phyloP scores from a whole-genome alignment of 2,329 filamentous ascomycete genomes.

The Aspergillus japonicus region DNA sequence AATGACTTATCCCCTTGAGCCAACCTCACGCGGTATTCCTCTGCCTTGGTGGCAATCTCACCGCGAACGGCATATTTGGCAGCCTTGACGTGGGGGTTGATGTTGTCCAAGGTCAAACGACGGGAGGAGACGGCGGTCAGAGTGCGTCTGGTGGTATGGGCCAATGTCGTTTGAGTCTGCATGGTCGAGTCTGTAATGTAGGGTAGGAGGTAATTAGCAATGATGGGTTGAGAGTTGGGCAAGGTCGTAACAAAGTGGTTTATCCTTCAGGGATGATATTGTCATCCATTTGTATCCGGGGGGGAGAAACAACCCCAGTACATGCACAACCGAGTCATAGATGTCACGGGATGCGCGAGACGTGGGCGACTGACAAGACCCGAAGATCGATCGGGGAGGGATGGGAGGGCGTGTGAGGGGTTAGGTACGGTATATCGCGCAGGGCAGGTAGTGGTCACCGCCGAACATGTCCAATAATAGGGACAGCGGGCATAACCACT shows the following conservation, averaged over 20 bases:
- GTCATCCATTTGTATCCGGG: slow-evolving; percentile 11
- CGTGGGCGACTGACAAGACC: slow-evolving; percentile 13
- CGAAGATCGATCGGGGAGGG: background rate
- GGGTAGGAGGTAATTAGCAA: background rate
- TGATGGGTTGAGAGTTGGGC: background rate
- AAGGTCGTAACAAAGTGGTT: background rate
- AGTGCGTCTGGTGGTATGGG: slow-evolving; percentile 35
- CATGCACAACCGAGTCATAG: slow-evolving; percentile 12
- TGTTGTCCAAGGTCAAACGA: slow-evolving; percentile 74
- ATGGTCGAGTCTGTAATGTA: slow-evolving; percentile 26
- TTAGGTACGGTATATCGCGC: background rate
- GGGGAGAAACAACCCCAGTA: background rate
- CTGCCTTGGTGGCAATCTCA: slow-evolving; percentile 89
- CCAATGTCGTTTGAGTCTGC: slow-evolving; percentile 26
- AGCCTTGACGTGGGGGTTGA: slow-evolving; percentile 83
- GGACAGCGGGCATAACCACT: background rate
- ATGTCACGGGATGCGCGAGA: slow-evolving; percentile 16
- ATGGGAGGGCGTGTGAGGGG: background rate
- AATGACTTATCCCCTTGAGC: slow-evolving; percentile 55
- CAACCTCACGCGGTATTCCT: slow-evolving; percentile 79
- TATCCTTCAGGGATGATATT: background rate
- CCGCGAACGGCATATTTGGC: slow-evolving; percentile 97
- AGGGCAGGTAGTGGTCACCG: background rate
- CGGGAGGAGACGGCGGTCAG: slow-evolving; percentile 48
- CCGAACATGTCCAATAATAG: slow-evolving; percentile 1